Evolutionary conservation across 2,329 filamentous ascomycete genomes (phyloP), one percentile per base, ranked within the genome.

Genomic region (Cytospora chrysosperma): DNA sequence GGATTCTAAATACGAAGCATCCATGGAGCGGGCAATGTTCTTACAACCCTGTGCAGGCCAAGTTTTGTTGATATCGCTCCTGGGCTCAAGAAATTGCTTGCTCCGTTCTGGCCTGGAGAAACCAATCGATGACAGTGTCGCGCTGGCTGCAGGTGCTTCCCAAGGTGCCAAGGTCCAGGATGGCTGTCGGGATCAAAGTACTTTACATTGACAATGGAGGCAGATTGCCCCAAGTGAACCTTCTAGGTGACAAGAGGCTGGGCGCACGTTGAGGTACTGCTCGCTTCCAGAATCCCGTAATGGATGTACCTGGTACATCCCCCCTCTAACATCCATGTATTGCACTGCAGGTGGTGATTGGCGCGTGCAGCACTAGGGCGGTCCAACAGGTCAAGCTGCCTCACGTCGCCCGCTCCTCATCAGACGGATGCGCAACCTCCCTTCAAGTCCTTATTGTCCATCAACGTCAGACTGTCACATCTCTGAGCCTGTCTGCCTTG

Each of bases 111-210:
- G 59, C 55, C 49, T 50, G 37, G 55, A n/a, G n/a, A 51, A 43
- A 43, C 51, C 51, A 61, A 61, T 61, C 55, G 59, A 55, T 49
- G 59, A 61, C 37, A 61, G 59, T 50, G 37, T 12, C 51, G 28
- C 40, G 19, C n/a, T 19, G 43, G 43, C 40, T 47, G 51, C 50
- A n/a, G n/a, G n/a, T n/a, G n/a, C n/a, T n/a, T n/a, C n/a, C n/a
- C n/a, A n/a, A n/a, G n/a, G n/a, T n/a, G n/a, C n/a, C n/a, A n/a
- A n/a, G n/a, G n/a, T 55, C 55, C 37, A 60, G 50, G 53, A 47
- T 55, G 51, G 58, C 26, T 60, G 49, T 60, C 32, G 57, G 58
- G 50, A 24, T 24, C 3, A n/a, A n/a, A 47, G 21, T 2, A 24
- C 12, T 47, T 13, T 47, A 47, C 43, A 24, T 47, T 47, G 6